Evolutionary conservation across 1,284 basidiomycete genomes (phyloP), one percentile per base, ranked within the genome.

Genomic region (Trichosporon ovoides): DNA sequence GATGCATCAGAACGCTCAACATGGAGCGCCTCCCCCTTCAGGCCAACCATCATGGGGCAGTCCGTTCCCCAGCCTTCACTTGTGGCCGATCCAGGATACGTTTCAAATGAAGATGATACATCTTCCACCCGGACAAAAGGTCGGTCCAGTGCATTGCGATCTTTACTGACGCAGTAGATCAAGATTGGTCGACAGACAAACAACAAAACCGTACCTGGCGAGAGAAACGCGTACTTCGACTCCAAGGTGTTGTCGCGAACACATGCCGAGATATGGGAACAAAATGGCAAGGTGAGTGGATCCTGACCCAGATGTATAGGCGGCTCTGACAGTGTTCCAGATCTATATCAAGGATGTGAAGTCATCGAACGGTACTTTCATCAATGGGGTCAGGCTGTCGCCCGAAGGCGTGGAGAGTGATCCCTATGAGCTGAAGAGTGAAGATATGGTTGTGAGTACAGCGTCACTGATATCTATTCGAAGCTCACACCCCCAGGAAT

Each of bases 131-230:
- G 83, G 69, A 6, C 71, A 75, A 52, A 60, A 69, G 48, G 72
- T 74, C 40, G 62, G 68, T 24, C 13, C 2, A 46, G 40, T 14
- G 51, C 14, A 4, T 20, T 3, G 51, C 18, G 38, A 16, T n/a
- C n/a, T n/a, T n/a, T 19, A 7, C 31, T 53, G 22, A 62, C 35
- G n/a, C 34, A n/a, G 0, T 55, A 78, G 77, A 68, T 84, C 69
- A 98, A 98, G 83, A 95, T 98, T 72, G 95, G 96, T n/a, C 82
- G 94, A 57, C 95, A 99, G 79, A 98, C 94, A 22, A 98, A 95
- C 76, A 87, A 87, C 62, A 97, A 97, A 82, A 97, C 93, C 0
- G 85, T 91, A 24, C 96, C 96, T 7, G 90, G 88, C 16, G 92
- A 96, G 70, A 83, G 88, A 69, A 98, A 98, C 73, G 95, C 93